phyloP scores from a whole-genome alignment of 2,329 filamentous ascomycete genomes.

The Penicillium sp. region DNA sequence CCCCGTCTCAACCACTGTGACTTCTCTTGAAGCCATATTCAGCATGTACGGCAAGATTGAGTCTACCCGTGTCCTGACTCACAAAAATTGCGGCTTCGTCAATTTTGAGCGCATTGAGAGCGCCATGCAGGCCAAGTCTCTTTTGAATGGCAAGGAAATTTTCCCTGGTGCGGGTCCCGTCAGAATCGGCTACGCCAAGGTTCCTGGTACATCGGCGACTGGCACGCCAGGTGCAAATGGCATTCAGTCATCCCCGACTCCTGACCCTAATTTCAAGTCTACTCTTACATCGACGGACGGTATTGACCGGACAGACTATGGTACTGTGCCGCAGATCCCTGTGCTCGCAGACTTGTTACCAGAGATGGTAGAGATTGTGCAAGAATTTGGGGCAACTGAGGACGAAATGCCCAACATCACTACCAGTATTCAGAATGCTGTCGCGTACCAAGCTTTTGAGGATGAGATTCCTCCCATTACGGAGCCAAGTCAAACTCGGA shows the following conservation, averaged over 20 bases:
- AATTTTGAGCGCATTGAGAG: conserved; percentile 92
- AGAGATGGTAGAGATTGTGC: conserved; percentile 80
- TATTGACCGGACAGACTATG: conserved; percentile 29
- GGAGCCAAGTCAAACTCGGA: conserved; percentile 79
- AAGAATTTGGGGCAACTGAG: conserved; percentile 77
- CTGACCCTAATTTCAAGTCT: conserved; percentile 63
- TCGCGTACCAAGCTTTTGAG: conserved; percentile 64
- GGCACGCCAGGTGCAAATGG: conserved; percentile 85
- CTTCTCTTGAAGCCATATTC: conserved; percentile 91
- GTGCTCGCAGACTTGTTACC: conserved; percentile 69
- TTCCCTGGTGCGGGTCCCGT: conserved; percentile 94
- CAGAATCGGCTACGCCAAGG: conserved; percentile 95
- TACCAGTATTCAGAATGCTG: conserved; percentile 66
- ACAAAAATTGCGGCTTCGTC: conserved; percentile 98
- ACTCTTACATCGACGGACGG: conserved; percentile 26
- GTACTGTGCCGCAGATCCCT: conserved; percentile 54
- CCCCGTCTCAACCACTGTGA: conserved; percentile 91
- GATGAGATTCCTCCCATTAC: conserved; percentile 83
- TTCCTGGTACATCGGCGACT: conserved; percentile 69
- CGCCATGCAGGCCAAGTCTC: conserved; percentile 78
- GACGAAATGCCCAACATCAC: conserved; percentile 71
- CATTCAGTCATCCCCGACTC: conserved; percentile 82
- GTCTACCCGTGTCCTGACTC: conserved; percentile 86
- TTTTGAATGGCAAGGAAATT: conserved; percentile 94
- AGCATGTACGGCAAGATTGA: conserved; percentile 85